phyloP scores from a whole-genome alignment of 768 basidiomycete species.

The Mycena polygramma region DNA sequence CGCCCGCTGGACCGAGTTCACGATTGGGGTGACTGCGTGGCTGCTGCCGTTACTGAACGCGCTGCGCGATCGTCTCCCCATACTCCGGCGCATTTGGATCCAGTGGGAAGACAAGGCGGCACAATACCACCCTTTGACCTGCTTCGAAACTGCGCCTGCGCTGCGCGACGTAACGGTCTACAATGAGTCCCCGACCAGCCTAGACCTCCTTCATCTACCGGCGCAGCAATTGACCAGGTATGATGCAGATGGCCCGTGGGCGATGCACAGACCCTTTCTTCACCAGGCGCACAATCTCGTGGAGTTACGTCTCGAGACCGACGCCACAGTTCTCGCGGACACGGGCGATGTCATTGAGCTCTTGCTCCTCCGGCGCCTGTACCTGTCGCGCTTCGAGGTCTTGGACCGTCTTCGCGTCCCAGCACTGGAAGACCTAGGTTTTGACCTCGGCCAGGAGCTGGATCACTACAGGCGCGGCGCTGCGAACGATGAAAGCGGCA shows the following conservation, averaged over 20 bases:
- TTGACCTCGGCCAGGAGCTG: neutral
- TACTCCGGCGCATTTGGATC: constrained; percentile 1
- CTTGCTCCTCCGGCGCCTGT: constrained; percentile 7
- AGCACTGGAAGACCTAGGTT: constrained; percentile 3
- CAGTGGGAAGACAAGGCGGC: neutral
- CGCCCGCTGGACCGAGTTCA: constrained; percentile 3
- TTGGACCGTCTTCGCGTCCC: neutral
- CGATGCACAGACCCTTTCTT: constrained; percentile 2
- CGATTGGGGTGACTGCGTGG: neutral
- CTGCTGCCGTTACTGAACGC: neutral
- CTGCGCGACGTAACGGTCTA: neutral
- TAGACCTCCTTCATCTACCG: neutral
- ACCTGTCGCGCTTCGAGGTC: neutral
- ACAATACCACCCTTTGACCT: neutral
- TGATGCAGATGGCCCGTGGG: constrained; percentile 5
- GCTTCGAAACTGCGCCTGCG: constrained; percentile 6
- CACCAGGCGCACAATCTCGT: constrained; percentile 1
- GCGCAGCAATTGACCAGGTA: constrained; percentile 13
- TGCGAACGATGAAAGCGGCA: neutral
- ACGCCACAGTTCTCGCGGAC: neutral
- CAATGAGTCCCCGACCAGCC: neutral
- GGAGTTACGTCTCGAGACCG: constrained; percentile 9
- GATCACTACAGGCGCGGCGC: neutral
- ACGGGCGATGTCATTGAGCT: constrained; percentile 2
- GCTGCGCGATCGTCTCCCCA: constrained; percentile 1